These are phyloP conservation scores for Flaveria sonorensis DNA, from an alignment of 129 eudicot species.

Conservation along the genomic window DNA sequence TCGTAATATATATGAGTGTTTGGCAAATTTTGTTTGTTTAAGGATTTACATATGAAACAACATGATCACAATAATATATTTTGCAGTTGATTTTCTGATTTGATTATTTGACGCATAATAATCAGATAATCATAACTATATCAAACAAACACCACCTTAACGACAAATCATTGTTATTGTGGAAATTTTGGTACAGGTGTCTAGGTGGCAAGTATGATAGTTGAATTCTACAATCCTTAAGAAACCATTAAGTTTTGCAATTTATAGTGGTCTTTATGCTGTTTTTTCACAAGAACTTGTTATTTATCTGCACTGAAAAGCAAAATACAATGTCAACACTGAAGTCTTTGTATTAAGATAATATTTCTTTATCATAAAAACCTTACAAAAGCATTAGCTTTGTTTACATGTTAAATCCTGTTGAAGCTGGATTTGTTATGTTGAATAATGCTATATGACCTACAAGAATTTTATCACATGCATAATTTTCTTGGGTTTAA, in stretches of 20 bases:
- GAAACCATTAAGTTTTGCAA: not conserved
- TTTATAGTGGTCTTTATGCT: not conserved
- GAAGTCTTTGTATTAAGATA: not conserved
- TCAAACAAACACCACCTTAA: not conserved
- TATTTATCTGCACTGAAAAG: not conserved
- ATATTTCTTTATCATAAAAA: not conserved
- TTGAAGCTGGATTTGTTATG: not conserved
- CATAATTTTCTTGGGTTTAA: not conserved
- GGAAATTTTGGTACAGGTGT: not conserved
- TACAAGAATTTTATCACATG: too few relatives aligned
- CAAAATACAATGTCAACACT: not conserved
- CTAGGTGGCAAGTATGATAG: slow-evolving; percentile 3
- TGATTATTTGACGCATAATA: not conserved
- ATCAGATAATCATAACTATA: not conserved
- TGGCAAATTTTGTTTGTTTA: not conserved
- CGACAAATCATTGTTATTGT: not conserved
- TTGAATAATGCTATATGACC: not conserved
- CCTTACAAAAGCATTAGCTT: slow-evolving; percentile 3
- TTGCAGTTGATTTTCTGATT: not conserved
- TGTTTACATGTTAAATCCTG: not conserved
- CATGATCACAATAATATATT: not conserved
- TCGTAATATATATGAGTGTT: not conserved
- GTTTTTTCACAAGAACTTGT: not conserved
- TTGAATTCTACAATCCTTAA: not conserved
- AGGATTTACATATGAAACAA: slow-evolving; percentile 1